Evolutionary conservation across 768 basidiomycete genomes (phyloP).

Genomic region (Amanita jacksonii): DNA sequence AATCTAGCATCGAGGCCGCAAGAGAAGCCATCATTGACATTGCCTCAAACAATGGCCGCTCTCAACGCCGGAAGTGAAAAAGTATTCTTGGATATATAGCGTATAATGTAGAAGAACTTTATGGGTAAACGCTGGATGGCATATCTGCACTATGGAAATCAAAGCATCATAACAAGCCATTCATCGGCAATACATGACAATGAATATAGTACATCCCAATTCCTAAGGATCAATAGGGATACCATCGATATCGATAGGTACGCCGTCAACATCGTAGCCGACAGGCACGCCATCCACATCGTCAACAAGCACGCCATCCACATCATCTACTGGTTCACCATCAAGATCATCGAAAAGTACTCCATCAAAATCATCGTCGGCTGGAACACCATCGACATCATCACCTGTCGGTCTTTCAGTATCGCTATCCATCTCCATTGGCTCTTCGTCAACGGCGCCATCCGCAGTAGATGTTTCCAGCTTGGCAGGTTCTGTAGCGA

Average conservation of each 20-base stretch:
- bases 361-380: slow-evolving; percentile 29
- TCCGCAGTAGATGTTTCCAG: slow-evolving; percentile 17
- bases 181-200: neutral
- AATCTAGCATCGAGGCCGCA: slow-evolving; percentile 57
- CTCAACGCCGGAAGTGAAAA: slow-evolving; percentile 30
- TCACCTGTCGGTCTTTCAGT: slow-evolving; percentile 30
- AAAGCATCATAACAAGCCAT: neutral
- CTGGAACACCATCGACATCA: slow-evolving; percentile 28
- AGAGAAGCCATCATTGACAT: slow-evolving; percentile 70
- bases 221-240: slow-evolving; percentile 21
- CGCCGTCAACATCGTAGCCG: slow-evolving; percentile 41
- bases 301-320: slow-evolving; percentile 30
- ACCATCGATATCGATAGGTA: slow-evolving; percentile 22
- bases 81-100: slow-evolving; percentile 12
- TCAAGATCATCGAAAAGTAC: slow-evolving; percentile 32
- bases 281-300: slow-evolving; percentile 34
- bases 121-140: neutral
- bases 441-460: slow-evolving; percentile 26
- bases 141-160: slow-evolving; percentile 4
- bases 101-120: neutral
- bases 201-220: neutral
- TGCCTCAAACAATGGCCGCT: slow-evolving; percentile 29
- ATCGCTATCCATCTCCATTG: slow-evolving; percentile 17
- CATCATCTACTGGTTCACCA: slow-evolving; percentile 26
- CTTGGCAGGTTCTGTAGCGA: slow-evolving; percentile 38